Percentiles rank a stretch among this genome's conserved stretches.
Evolutionary conservation across 2,329 filamentous ascomycete genomes (phyloP).

Genomic region (Alternaria brassicicola): DNA sequence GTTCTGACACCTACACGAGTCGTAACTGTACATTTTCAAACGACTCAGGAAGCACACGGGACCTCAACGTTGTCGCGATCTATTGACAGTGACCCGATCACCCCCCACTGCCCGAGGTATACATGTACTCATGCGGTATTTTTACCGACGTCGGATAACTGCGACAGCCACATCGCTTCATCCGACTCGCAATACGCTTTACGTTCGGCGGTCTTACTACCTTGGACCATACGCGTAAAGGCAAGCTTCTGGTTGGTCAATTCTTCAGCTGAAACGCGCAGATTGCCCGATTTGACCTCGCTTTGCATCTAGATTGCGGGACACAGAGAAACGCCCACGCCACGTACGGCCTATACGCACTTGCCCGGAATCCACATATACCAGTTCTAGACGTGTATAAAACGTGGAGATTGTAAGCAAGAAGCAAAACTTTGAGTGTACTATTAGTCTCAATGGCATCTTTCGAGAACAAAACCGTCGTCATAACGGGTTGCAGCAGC

Average conservation of each 20-base stretch:
- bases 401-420: background rate
- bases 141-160: background rate
- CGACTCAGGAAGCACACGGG: background rate
- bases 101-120: background rate
- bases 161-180: background rate
- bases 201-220: background rate
- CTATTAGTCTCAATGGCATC: conserved; percentile 6
- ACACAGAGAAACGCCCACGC: background rate
- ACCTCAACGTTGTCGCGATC: background rate
- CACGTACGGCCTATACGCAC: background rate
- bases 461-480: conserved; percentile 15
- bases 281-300: background rate
- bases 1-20: background rate
- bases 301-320: background rate
- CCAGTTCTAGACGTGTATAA: background rate
- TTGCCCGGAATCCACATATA: background rate
- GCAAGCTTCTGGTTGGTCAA: background rate
- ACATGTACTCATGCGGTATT: background rate
- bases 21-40: background rate
- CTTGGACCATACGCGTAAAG: background rate
- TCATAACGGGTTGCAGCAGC: conserved; percentile 34
- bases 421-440: background rate
- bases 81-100: background rate
- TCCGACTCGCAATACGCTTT: background rate
- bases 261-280: background rate